phyloP scores from a whole-genome alignment of 164 flowering plant species.

The Platanus orientalis region DNA sequence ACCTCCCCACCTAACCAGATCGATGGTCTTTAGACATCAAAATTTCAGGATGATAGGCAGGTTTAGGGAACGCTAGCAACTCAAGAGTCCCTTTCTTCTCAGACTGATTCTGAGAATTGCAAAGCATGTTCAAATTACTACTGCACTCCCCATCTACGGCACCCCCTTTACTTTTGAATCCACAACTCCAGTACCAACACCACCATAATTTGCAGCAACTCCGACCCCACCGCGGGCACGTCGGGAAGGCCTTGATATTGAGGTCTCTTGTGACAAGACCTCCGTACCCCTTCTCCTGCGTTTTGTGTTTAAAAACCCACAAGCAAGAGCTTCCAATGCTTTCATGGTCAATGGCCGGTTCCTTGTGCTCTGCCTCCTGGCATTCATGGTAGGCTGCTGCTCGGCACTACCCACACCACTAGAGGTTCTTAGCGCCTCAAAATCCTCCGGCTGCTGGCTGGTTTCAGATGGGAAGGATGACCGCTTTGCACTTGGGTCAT shows the following conservation, averaged over 20 bases:
- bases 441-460: conserved; percentile 10
- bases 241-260: conserved; percentile 28
- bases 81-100: conserved; percentile 21
- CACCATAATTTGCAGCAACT: conserved; percentile 14
- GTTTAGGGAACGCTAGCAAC: conserved; percentile 10
- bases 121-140: conserved; percentile 16
- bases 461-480: conserved; percentile 9
- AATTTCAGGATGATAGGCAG: conserved; percentile 17
- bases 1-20: conserved; percentile 12
- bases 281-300: conserved; percentile 28
- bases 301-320: conserved; percentile 37
- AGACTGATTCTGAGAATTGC: conserved; percentile 19
- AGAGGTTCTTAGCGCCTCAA: conserved; percentile 10
- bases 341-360: conserved; percentile 52
- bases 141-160: conserved; percentile 20
- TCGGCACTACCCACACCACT: conserved; percentile 17
- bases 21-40: conserved; percentile 10
- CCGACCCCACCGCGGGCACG: conserved; percentile 23
- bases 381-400: conserved; percentile 22
- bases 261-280: neutral
- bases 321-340: conserved; percentile 66
- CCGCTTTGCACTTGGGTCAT: conserved; percentile 12
- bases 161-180: conserved; percentile 27
- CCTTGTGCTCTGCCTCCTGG: conserved; percentile 64
- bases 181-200: conserved; percentile 7